Conservation (phyloP, 768 basidiomycete genomes). For the Mycena sanguinolenta region DNA sequence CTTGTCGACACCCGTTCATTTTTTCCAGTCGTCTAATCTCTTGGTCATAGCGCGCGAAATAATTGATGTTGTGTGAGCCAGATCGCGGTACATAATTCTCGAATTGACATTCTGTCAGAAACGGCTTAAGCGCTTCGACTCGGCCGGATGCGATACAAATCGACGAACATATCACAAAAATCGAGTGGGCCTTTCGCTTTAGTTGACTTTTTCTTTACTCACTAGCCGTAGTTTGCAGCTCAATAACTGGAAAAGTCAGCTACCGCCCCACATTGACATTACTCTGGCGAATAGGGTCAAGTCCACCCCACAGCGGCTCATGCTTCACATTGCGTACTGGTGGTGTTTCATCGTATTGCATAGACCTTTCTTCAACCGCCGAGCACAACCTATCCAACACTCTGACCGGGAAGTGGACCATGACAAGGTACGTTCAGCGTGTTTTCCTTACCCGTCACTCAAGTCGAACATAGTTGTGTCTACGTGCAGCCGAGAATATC, state of each 20-base stretch:
- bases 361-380: slow-evolving; percentile 44
- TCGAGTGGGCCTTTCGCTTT: slow-evolving; percentile 30
- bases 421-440: slow-evolving; percentile 24
- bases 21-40: slow-evolving; percentile 49
- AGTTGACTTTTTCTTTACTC: background rate
- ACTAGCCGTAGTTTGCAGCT: slow-evolving; percentile 31
- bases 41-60: slow-evolving; percentile 48
- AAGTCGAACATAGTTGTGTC: slow-evolving; percentile 44
- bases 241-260: slow-evolving; percentile 42
- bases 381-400: slow-evolving; percentile 3
- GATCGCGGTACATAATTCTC: no score
- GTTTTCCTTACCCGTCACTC: no score
- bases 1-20: slow-evolving; percentile 25
- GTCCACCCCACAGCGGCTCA: slow-evolving; percentile 47
- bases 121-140: slow-evolving; percentile 19
- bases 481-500: slow-evolving; percentile 51
- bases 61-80: slow-evolving; percentile 49
- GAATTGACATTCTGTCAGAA: background rate
- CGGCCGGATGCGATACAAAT: background rate
- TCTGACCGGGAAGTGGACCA: slow-evolving; percentile 31
- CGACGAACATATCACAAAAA: slow-evolving; percentile 36
- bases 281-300: slow-evolving; percentile 41
- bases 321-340: slow-evolving; percentile 52
- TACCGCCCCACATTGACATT: slow-evolving; percentile 46
- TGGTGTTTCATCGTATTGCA: slow-evolving; percentile 55